Evolutionary conservation across 345 rosid genomes (phyloP).

Genomic region (Citrus reticulata): DNA sequence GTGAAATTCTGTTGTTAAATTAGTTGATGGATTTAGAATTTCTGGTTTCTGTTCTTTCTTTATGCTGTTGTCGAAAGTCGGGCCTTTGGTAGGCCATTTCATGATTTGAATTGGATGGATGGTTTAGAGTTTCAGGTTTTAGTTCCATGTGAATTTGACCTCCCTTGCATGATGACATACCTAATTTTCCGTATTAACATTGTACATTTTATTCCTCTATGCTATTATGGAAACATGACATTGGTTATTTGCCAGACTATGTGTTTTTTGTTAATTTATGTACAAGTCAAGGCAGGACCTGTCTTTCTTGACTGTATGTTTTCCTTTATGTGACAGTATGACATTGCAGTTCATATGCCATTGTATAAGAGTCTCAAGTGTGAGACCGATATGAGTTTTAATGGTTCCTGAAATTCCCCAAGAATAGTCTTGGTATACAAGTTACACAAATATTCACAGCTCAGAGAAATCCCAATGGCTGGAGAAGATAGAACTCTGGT

Average conservation of each 20-base stretch:
- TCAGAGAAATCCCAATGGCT: conserved; percentile 22
- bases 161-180: not conserved
- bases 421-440: not conserved
- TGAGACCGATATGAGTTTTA: not conserved
- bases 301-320: not conserved
- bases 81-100: not conserved
- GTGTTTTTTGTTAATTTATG: not conserved
- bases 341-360: not conserved
- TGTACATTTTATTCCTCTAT: not conserved
- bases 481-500: conserved; percentile 52
- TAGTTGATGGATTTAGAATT: not conserved
- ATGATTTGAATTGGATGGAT: not conserved
- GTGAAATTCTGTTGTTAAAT: not conserved
- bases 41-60: not conserved
- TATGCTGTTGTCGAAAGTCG: too few species aligned
- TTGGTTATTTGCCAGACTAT: not conserved
- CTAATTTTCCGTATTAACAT: not conserved
- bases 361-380: not conserved
- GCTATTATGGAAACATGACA: not conserved
- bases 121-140: not conserved
- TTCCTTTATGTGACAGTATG: not conserved
- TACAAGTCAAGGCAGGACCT: not conserved
- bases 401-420: not conserved
- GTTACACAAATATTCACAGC: not conserved
- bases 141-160: not conserved